Base-by-base conservation (phyloP, 176 grass and related monocot species). In the Oryza glaberrima region DNA sequence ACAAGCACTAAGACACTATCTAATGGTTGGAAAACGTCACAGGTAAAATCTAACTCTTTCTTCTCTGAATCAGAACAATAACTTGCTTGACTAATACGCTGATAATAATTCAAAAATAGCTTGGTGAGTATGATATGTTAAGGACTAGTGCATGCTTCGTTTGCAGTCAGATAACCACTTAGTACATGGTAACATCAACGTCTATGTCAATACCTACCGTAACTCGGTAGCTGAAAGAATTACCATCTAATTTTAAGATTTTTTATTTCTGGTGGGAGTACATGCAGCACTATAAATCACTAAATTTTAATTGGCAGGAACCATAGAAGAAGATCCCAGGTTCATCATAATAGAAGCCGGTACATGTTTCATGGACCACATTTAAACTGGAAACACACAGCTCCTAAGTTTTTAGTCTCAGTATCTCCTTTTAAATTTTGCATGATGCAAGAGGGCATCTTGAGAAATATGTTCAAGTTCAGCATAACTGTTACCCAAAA, bases 391-490 rank as follows among this genome's bases (percentile, higher is more conserved):
- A 51, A 74, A 51, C 72, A 17, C 4, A 32, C 13, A 19, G 0
- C 25, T 2, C 25, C 46, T 52, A 75, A 71, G 10, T 63, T 75
- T 75, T 32, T 19, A 19, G 25, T 43, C 45, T 75, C 43, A 15
- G 70, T 73, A 32, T 4, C 26, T 80, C 44, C 28, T 13, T 86
- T 46, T 34, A 76, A 61, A 76, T 72, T 51, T 49, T 70, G 0
- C 65, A 70, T 87, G 69, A 63, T 87, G 38, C 49, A 87, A 25
- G 69, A 84, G 60, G 79, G 82, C 63, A 84, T 80, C 81, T 80
- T 80, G 19, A 79, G 47, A 73, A 58, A 84, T 82, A 69, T 85
- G 65, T 77, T 85, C 72, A 82, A 74, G 83, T 69, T 65, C 72
- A 82, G 13, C 65, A 35, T 73, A 82, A 82, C 72, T 82, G 61